Evolutionary conservation across 805 yeast species (phyloP), one percentile per base, ranked within the genome.

Genomic region (Candida ulmi): DNA sequence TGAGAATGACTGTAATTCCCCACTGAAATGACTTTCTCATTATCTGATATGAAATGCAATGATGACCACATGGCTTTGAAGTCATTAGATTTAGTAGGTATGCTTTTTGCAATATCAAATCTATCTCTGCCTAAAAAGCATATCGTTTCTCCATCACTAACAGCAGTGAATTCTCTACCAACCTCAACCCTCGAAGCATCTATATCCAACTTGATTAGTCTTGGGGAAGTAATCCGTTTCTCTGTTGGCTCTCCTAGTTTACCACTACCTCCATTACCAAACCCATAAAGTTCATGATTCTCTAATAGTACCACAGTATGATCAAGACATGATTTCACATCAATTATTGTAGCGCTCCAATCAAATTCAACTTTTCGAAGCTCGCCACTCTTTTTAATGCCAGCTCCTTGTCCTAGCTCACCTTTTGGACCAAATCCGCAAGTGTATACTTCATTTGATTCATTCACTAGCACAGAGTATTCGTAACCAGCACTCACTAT

Each of bases 1-100:
- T 91, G 98, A 3, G 82, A 82, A 53, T 85, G 93, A 13, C 81
- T 72, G 54, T 83, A 77, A 60, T 86, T 88, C 0, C 98, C 98
- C 39, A 66, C 46, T 0, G 93, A 79, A 6, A 44, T 17, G 2
- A 79, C 48, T n/a, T 38, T 16, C 15, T 52, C 51, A 1, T 46
- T 42, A 0, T 42, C 26, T 36, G 42, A 45, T 28, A 67, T 29
- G 1, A 77, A 43, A 58, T 86, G 95, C 0, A 83, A 43, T 0
- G 95, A 81, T 0, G 91, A 73, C 96, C 96, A 88, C 85, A 90
- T 87, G 9, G 78, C 46, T 30, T 65, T 57, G 32, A 76, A 50
- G 11, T 58, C 46, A 4, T 38, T 35, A 3, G 53, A 33, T 3
- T 41, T 17, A 3, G 24, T 3, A 2, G 46, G 43, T 11, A 43